Conservation (phyloP, 306 rosid species). For the Albizia julibrissin region DNA sequence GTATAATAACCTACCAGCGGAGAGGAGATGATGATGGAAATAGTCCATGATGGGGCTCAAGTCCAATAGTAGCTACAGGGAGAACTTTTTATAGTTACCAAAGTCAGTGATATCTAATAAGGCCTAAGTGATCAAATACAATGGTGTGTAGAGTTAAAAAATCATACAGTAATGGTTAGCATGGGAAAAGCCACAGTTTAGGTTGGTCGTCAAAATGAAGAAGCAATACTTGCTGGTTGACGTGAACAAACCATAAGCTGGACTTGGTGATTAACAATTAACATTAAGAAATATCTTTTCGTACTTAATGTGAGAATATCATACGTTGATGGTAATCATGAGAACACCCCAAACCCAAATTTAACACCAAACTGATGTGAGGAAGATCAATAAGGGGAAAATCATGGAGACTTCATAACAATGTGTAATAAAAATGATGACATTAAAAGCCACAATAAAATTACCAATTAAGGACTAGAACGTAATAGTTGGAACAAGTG, state of each 20-base stretch:
- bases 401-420: neutral
- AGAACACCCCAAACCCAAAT: neutral
- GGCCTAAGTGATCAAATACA: neutral
- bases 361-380: neutral
- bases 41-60: neutral
- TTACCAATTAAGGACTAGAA: neutral
- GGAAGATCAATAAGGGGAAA: neutral
- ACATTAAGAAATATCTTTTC: neutral
- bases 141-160: neutral
- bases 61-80: neutral
- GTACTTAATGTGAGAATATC: neutral
- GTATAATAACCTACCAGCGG: neutral
- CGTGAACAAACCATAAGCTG: neutral
- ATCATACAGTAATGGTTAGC: neutral
- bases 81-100: neutral
- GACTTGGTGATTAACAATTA: neutral
- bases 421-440: neutral
- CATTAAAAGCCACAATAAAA: neutral
- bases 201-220: neutral
- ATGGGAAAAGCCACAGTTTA: neutral
- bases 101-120: neutral
- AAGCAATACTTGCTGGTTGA: neutral
- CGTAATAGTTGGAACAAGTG: too few relatives aligned
- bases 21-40: neutral
- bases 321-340: neutral